Evolutionary conservation across 768 basidiomycete genomes (phyloP).

Genomic region (Grammothele lineata): DNA sequence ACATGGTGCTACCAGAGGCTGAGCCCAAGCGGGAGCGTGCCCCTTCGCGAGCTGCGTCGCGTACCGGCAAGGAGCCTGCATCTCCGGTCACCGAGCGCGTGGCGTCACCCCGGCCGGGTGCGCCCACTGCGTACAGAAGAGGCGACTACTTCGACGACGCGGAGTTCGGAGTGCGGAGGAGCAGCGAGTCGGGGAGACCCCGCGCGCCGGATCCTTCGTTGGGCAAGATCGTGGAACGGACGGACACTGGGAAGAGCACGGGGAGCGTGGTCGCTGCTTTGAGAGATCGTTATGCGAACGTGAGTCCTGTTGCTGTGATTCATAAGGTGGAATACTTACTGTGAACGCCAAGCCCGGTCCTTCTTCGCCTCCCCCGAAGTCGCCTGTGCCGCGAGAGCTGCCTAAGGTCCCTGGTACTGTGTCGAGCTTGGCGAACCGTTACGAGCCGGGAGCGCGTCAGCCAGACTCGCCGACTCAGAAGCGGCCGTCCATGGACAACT

Average conservation of each 20-base stretch:
- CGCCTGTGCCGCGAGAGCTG: constrained; percentile 45
- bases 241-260: constrained; percentile 48
- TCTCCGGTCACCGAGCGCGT: background rate
- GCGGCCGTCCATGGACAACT: constrained; percentile 11
- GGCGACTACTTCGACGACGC: constrained; percentile 21
- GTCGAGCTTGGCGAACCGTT: constrained; percentile 58
- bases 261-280: constrained; percentile 67
- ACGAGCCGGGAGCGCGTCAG: constrained; percentile 39
- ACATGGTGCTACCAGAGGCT: background rate
- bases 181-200: constrained; percentile 21
- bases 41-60: no score
- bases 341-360: constrained; percentile 39
- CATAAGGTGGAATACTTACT: background rate
- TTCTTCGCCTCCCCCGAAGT: constrained; percentile 36
- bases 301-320: constrained; percentile 27
- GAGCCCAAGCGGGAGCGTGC: background rate
- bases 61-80: background rate
- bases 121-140: constrained; percentile 1
- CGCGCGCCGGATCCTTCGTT: constrained; percentile 7
- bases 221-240: constrained; percentile 37
- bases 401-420: constrained; percentile 64
- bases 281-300: constrained; percentile 57
- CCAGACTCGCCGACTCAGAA: background rate
- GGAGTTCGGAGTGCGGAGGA: constrained; percentile 25
- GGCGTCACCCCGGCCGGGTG: background rate